These are phyloP conservation scores for Comarum palustre DNA, from an alignment of 306 rosid species.

Conservation along the genomic window DNA sequence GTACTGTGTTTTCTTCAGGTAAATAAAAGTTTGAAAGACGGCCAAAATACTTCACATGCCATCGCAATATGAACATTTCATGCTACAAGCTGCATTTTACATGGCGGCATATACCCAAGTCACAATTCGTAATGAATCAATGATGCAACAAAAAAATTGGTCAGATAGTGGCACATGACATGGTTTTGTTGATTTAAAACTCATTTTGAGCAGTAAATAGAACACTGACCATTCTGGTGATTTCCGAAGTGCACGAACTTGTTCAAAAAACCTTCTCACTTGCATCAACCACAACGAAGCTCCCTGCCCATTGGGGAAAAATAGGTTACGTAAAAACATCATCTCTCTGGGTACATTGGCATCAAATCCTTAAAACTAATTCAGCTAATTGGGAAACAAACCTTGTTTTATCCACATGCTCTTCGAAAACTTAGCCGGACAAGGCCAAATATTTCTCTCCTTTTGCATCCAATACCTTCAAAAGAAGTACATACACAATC, in stretches of 20 bases:
- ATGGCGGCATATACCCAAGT: background rate
- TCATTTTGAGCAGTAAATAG: conserved; percentile 8
- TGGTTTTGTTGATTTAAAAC: background rate
- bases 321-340: background rate
- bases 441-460: conserved; percentile 70
- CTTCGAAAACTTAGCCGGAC: conserved; percentile 84
- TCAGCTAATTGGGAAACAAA: conserved; percentile 17
- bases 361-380: background rate
- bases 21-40: no score
- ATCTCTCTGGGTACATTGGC: background rate
- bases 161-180: background rate
- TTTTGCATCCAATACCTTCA: conserved; percentile 72
- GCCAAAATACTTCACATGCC: background rate
- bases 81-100: background rate
- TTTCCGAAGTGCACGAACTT: conserved; percentile 70
- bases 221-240: conserved; percentile 61
- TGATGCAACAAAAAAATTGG: background rate
- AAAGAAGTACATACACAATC: background rate
- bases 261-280: conserved; percentile 74
- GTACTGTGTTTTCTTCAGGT: no score
- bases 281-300: conserved; percentile 82
- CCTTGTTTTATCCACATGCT: conserved; percentile 97
- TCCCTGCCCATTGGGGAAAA: conserved; percentile 50
- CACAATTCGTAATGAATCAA: background rate
- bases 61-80: background rate